Conservation (phyloP, 208 protist genomes). For the Porcisia deanei region DNA sequence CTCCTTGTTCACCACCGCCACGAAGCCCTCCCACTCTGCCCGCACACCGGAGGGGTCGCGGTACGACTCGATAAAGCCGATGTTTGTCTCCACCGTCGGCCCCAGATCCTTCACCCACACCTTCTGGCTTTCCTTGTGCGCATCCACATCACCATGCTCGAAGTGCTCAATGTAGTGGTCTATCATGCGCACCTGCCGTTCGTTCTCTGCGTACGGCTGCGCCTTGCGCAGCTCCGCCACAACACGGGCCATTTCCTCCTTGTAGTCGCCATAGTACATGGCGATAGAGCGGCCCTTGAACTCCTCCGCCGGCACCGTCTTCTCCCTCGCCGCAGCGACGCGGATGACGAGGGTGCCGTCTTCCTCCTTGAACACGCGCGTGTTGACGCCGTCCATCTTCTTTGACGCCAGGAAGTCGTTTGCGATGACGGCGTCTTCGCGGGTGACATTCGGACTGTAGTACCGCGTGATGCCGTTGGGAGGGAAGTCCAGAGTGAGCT, state of each 20-base stretch:
- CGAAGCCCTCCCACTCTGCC: slow-evolving; percentile 93
- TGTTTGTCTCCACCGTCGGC: slow-evolving; percentile 93
- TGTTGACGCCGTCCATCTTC: slow-evolving; percentile 75
- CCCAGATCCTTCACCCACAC: slow-evolving; percentile 92
- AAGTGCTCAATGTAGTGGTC: slow-evolving; percentile 90
- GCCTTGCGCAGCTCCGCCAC: slow-evolving; percentile 61
- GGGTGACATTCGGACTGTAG: slow-evolving; percentile 78
- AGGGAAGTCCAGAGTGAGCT: slow-evolving; percentile 72
- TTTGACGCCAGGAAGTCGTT: slow-evolving; percentile 75
- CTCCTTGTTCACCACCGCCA: slow-evolving; percentile 91
- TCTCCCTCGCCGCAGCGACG: slow-evolving; percentile 46
- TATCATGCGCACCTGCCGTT: slow-evolving; percentile 86
- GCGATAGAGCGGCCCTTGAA: slow-evolving; percentile 56
- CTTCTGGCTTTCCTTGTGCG: slow-evolving; percentile 86
- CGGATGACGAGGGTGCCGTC: slow-evolving; percentile 49
- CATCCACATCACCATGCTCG: slow-evolving; percentile 71
- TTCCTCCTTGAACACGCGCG: slow-evolving; percentile 73
- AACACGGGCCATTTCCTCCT: slow-evolving; percentile 62
- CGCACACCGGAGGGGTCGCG: slow-evolving; percentile 90
- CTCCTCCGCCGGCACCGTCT: slow-evolving; percentile 38
- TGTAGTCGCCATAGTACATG: slow-evolving; percentile 83
- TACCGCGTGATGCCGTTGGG: slow-evolving; percentile 79
- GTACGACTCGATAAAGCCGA: slow-evolving; percentile 95
- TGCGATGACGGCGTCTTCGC: slow-evolving; percentile 67
- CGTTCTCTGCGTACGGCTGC: slow-evolving; percentile 63